phyloP scores from a whole-genome alignment of 2,329 filamentous ascomycete genomes.

The Penicillium crustosum region DNA sequence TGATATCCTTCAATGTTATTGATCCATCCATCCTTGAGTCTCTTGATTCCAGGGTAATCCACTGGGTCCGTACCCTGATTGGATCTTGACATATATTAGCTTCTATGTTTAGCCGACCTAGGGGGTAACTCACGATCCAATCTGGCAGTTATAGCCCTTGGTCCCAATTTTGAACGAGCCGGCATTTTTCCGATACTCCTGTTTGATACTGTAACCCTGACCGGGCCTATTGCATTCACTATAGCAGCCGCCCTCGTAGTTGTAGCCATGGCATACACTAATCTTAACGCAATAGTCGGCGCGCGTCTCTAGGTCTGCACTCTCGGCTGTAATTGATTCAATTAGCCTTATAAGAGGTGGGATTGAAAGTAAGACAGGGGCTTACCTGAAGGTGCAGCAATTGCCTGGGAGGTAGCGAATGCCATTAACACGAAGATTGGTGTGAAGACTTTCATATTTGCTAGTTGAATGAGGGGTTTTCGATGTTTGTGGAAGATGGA shows the following conservation, averaged over 20 bases:
- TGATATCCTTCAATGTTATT: background rate
- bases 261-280: background rate
- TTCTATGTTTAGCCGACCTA: background rate
- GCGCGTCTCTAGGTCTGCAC: background rate
- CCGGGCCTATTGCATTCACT: background rate
- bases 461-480: background rate
- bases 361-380: background rate
- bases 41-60: background rate
- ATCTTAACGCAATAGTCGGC: background rate
- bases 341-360: background rate
- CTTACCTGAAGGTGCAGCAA: background rate
- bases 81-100: background rate
- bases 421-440: background rate
- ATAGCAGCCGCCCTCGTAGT: background rate
- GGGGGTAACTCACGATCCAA: background rate
- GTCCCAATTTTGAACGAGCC: background rate
- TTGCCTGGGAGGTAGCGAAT: background rate
- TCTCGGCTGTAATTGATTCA: background rate
- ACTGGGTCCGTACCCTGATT: background rate
- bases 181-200: background rate
- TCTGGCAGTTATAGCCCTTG: background rate
- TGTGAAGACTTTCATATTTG: background rate
- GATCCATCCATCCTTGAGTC: background rate
- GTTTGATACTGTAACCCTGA: background rate
- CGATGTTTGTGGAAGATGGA: background rate